phyloP scores from a whole-genome alignment of 768 basidiomycete species.

The Pisolithus tinctorius region DNA sequence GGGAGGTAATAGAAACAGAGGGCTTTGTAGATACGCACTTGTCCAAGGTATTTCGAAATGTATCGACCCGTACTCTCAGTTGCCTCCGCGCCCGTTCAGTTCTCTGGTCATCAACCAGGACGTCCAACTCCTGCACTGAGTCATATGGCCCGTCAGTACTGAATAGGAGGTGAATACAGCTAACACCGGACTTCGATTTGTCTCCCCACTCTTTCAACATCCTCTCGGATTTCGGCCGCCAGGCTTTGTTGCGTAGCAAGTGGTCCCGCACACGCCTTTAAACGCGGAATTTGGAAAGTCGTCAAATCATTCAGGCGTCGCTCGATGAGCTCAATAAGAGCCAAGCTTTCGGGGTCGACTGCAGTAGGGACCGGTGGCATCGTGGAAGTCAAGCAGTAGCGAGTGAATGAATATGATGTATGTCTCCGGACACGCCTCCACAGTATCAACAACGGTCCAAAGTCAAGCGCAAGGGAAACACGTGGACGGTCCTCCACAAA shows the following conservation, averaged over 20 bases:
- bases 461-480: too few species aligned
- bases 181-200: constrained; percentile 58
- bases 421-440: too few species aligned
- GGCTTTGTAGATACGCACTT: constrained; percentile 36
- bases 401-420: background rate
- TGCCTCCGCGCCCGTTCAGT: constrained; percentile 46
- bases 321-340: constrained; percentile 45
- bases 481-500: too few species aligned
- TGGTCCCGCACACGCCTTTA: constrained; percentile 64
- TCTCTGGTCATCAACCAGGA: constrained; percentile 67
- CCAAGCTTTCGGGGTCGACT: constrained; percentile 44
- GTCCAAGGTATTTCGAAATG: constrained; percentile 39
- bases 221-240: constrained; percentile 70
- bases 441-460: too few species aligned
- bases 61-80: constrained; percentile 43
- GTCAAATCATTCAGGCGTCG: constrained; percentile 58
- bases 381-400: background rate
- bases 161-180: background rate
- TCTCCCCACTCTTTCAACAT: constrained; percentile 53
- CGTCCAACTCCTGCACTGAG: constrained; percentile 49
- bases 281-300: constrained; percentile 68
- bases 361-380: constrained; percentile 62
- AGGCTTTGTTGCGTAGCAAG: constrained; percentile 64
- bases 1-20: background rate
- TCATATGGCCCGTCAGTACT: background rate